Evolutionary conservation across 2,329 filamentous ascomycete genomes (phyloP).

Genomic region (Fonsecaea nubica): DNA sequence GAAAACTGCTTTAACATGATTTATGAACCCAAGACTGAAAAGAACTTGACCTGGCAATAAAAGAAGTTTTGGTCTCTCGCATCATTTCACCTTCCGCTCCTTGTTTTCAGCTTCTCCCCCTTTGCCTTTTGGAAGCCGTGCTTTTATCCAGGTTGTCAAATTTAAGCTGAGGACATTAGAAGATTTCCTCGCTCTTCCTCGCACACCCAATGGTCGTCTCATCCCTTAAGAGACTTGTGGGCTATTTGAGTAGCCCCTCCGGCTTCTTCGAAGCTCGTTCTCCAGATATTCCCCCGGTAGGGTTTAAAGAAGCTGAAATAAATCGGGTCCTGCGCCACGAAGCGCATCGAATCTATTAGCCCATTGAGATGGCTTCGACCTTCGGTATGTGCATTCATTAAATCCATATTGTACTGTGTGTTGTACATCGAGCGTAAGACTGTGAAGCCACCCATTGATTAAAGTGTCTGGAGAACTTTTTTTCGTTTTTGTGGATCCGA

Average conservation of each 20-base stretch:
- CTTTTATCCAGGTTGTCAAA: background rate
- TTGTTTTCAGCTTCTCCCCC: background rate
- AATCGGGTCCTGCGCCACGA: background rate
- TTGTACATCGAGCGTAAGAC: slow-evolving; percentile 11
- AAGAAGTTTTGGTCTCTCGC: background rate
- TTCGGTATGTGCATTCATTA: slow-evolving; percentile 6
- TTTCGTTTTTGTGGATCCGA: background rate
- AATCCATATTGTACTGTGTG: slow-evolving; percentile 5
- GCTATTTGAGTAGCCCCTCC: background rate
- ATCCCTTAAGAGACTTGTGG: background rate
- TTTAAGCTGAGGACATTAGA: background rate
- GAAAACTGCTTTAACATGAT: slow-evolving; percentile 5
- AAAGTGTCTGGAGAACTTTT: background rate
- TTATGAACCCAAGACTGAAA: background rate
- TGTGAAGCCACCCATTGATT: slow-evolving; percentile 4
- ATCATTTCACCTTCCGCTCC: background rate
- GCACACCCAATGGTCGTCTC: background rate
- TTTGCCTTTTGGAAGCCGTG: background rate
- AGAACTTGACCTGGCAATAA: background rate
- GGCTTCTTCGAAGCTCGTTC: background rate
- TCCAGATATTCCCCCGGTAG: background rate
- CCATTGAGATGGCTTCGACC: background rate
- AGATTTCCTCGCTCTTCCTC: background rate
- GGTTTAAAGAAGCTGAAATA: background rate
- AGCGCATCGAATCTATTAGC: background rate